A percentile compares a stretch with the other conserved stretches of the same genome.
These are phyloP conservation scores for Solanum sitiens DNA, from an alignment of 257 asterid species.

Conservation along the genomic window DNA sequence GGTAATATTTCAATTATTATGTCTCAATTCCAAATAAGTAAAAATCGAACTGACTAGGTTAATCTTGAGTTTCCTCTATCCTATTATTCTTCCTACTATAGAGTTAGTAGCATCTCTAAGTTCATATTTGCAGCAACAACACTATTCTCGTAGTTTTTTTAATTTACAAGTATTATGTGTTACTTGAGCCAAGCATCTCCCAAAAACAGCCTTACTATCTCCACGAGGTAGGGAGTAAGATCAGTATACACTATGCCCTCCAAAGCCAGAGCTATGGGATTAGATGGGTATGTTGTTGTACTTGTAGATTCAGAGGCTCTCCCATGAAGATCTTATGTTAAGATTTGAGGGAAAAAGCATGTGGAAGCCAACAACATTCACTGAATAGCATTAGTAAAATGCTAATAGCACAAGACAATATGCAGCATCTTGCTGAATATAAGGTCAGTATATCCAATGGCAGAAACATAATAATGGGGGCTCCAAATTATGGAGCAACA, in stretches of 20 bases:
- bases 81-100: neutral
- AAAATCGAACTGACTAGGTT: neutral
- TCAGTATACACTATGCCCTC: neutral
- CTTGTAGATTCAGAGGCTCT: neutral
- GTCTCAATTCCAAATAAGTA: neutral
- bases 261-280: neutral
- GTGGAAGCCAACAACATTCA: neutral
- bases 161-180: neutral
- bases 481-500: slow-evolving; percentile 18
- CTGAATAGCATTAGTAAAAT: neutral
- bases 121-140: neutral
- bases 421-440: slow-evolving; percentile 23
- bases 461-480: slow-evolving; percentile 14
- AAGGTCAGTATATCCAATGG: slow-evolving; percentile 12
- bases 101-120: neutral
- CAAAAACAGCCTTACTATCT: neutral
- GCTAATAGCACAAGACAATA: slow-evolving; percentile 30
- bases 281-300: neutral
- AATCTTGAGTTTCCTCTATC: neutral
- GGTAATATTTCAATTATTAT: neutral
- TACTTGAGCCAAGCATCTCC: neutral
- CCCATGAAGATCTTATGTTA: neutral
- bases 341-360: neutral
- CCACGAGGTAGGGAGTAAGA: neutral
- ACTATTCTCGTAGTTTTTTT: neutral